Base-by-base conservation (phyloP, 1,284 basidiomycete genomes). In the Sporisorium graminicola region DNA sequence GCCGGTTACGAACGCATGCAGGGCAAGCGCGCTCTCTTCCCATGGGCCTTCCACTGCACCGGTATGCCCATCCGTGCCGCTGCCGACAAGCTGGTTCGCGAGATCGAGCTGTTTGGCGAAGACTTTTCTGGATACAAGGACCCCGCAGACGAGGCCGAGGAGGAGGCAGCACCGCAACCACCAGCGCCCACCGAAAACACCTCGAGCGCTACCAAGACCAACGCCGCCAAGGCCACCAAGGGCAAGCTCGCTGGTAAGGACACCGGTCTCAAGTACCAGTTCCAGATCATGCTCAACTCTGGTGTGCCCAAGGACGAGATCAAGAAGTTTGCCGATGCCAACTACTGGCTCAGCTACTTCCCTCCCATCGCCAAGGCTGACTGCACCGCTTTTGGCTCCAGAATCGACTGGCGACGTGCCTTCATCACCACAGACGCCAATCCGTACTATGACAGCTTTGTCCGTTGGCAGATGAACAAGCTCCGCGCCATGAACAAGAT, bases 41-140 rank as follows among this genome's bases (percentile, higher is more conserved):
- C 54, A 91, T 98, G 85, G 96, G 94, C 62, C 92, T 85, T 98
- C 87, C 97, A 99, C 88, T 93, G 92, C 80, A 98, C 96, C 9
- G 96, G 96, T 58, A 94, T 99, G 94, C 96, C 96, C 52, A 99
- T 99, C 89, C 98, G 97, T 90, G 95, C 96, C 24, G 92, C 96
- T 24, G 89, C 96, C 10, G 97, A 99, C 89, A 99, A 98, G 87
- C 92, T 99, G 68, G 92, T 97, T 67, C 92, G 96, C 53, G 97
- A 99, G 87, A 95, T 98, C 87, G 94, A 97, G 85, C 88, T 98
- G 86, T 99, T 99, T 80, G 97, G 97, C 18, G 88, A 90, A 54
- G 91, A 98, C 86, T 97, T 99, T 77, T 91, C 93, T 68, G 89
- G 90, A 22, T 96, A 90, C 86, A 86, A 86, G 51, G 75, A 58